Evolutionary conservation across 441 rosid genomes (phyloP).

Genomic region (Syzygium syzygioides): DNA sequence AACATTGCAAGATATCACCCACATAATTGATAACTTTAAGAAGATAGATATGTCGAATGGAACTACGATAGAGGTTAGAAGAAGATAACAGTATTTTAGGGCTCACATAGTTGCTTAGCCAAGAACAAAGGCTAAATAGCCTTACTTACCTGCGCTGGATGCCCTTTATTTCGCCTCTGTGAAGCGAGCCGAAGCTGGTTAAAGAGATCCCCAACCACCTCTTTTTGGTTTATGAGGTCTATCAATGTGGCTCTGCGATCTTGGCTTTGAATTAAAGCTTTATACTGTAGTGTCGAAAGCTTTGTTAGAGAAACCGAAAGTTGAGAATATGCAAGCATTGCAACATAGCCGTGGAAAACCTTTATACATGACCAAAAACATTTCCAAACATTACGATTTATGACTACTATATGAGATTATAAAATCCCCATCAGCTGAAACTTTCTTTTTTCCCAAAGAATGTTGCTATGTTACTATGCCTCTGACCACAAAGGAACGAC

Average conservation of each 20-base stretch:
- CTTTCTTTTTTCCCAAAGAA: not conserved
- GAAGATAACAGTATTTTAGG: not conserved
- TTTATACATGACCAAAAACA: not conserved
- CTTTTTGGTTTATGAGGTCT: constrained; percentile 88
- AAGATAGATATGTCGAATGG: not conserved
- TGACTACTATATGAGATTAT: not conserved
- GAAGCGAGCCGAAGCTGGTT: constrained; percentile 90
- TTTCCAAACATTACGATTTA: not conserved
- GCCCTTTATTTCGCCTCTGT: constrained; percentile 68
- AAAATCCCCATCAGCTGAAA: not conserved
- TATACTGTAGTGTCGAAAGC: constrained; percentile 48
- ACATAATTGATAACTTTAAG: not conserved
- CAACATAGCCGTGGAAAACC: not conserved
- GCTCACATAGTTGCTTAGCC: not conserved
- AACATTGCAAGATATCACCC: not conserved
- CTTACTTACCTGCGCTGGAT: constrained; percentile 81
- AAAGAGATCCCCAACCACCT: constrained; percentile 86
- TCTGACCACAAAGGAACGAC: not conserved
- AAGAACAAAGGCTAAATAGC: not conserved
- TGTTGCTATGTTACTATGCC: not conserved
- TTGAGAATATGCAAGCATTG: constrained; percentile 2
- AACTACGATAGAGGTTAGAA: not conserved
- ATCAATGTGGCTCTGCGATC: constrained; percentile 57
- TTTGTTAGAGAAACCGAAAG: constrained; percentile 1
- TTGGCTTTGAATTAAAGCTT: constrained; percentile 70